Evolutionary conservation across 225 moss, liverwort and hornwort genomes (phyloP).

Genomic region (Physcomitrium patens): DNA sequence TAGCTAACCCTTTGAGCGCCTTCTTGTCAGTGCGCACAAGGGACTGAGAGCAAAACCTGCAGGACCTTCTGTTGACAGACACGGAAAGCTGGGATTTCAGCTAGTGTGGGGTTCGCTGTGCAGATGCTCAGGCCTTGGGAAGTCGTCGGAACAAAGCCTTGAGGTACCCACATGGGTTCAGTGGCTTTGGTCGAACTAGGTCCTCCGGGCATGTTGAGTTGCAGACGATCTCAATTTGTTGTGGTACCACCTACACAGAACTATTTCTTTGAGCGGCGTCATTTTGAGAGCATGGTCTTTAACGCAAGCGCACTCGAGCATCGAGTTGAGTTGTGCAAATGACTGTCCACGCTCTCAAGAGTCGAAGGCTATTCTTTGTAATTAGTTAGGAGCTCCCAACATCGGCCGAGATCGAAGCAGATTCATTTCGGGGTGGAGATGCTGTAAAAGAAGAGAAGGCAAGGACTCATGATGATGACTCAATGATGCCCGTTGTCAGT

Average conservation of each 20-base stretch:
- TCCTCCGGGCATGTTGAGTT: conserved; percentile 25
- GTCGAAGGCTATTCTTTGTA: conserved; percentile 48
- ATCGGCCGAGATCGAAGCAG: not conserved
- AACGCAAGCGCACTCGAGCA: not conserved
- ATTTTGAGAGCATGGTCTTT: not conserved
- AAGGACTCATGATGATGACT: conserved; percentile 10
- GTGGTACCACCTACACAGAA: conserved; percentile 41
- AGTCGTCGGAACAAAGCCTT: too few species aligned
- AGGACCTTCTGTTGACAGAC: conserved; percentile 19
- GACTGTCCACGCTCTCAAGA: conserved; percentile 47
- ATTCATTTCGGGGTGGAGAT: conserved; percentile 23
- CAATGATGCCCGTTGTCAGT: conserved; percentile 45
- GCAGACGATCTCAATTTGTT: conserved; percentile 9
- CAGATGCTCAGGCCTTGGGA: conserved; percentile 4
- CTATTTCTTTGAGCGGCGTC: not conserved
- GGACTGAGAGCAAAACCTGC: conserved; percentile 20
- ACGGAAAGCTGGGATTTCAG: conserved; percentile 5
- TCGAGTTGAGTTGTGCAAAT: conserved; percentile 41
- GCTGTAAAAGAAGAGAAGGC: conserved; percentile 6
- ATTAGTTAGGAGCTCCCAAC: conserved; percentile 32
- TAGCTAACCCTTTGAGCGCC: not conserved
- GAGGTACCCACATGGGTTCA: conserved; percentile 20
- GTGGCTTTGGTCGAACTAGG: conserved; percentile 10
- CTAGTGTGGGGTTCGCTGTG: conserved; percentile 4
- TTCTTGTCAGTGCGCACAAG: conserved; percentile 9